phyloP scores from a whole-genome alignment of 75 land plant genomes.

The Cryptomeria japonica region DNA sequence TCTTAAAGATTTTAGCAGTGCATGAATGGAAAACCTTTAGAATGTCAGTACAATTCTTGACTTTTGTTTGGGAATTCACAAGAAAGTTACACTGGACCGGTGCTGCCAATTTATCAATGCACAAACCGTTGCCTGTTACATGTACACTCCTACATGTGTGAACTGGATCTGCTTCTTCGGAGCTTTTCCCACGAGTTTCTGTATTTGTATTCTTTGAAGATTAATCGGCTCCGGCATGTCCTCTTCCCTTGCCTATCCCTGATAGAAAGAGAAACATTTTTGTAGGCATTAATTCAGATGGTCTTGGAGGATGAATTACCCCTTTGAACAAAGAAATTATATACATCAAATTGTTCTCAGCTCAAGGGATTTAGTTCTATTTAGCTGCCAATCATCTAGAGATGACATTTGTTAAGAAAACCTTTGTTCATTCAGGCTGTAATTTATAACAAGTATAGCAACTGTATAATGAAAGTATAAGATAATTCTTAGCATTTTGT shows the following conservation, averaged over 20 bases:
- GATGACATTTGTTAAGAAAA: not conserved
- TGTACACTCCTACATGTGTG: not conserved
- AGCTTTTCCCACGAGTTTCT: not conserved
- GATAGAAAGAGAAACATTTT: not conserved
- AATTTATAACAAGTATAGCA: not conserved
- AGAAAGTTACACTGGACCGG: not conserved
- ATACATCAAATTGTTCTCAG: not conserved
- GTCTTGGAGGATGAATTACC: not conserved
- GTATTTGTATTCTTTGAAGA: conserved; percentile 2
- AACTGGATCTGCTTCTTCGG: not conserved
- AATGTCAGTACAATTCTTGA: not conserved
- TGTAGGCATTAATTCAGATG: not conserved
- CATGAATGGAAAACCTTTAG: not conserved
- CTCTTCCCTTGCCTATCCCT: not conserved
- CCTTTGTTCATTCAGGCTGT: not conserved
- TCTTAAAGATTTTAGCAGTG: not conserved
- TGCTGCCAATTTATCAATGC: not conserved
- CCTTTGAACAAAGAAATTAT: not conserved
- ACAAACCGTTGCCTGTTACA: not conserved
- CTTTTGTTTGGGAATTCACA: not conserved
- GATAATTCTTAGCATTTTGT: not conserved
- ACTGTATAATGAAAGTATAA: not conserved
- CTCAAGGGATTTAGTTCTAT: conserved; percentile 1
- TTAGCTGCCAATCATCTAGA: not conserved
- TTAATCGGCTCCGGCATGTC: not conserved